These are phyloP conservation scores for Calonectria hongkongensis DNA, from an alignment of 2,329 filamentous ascomycete species.

Conservation along the genomic window DNA sequence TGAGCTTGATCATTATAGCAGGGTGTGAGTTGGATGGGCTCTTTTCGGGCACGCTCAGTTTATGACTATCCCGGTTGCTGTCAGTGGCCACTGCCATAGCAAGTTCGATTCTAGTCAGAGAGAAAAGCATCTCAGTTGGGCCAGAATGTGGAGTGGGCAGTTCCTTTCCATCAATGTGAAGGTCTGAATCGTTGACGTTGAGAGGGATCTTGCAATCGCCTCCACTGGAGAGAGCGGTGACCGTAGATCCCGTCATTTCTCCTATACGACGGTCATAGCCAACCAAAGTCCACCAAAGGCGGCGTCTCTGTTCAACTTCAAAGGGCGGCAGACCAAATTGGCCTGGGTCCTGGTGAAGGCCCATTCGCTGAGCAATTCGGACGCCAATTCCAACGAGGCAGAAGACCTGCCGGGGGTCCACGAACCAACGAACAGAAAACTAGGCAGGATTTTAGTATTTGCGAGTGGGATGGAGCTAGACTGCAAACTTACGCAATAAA, in stretches of 20 bases:
- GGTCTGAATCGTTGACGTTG: conserved; percentile 77
- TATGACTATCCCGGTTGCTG: conserved; percentile 62
- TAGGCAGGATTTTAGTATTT: conserved; percentile 42
- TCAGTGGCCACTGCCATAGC: conserved; percentile 72
- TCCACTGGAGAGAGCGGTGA: conserved; percentile 73
- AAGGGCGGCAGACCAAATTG: conserved; percentile 72
- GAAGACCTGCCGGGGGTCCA: conserved; percentile 72
- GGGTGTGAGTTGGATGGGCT: conserved; percentile 50
- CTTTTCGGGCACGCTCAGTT: conserved; percentile 55
- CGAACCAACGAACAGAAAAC: conserved; percentile 71
- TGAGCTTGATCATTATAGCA: conserved; percentile 65
- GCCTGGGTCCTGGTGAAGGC: conserved; percentile 78
- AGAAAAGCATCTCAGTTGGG: conserved; percentile 77
- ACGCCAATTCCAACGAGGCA: conserved; percentile 78
- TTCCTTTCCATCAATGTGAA: conserved; percentile 75
- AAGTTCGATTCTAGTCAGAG: conserved; percentile 74
- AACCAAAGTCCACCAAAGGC: conserved; percentile 84
- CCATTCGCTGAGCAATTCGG: conserved; percentile 80
- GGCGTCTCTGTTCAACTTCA: conserved; percentile 81
- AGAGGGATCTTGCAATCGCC: conserved; percentile 75
- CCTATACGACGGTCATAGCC: conserved; percentile 81
- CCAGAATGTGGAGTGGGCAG: conserved; percentile 68
- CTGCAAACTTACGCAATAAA: conserved; percentile 76
- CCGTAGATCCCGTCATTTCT: conserved; percentile 77
- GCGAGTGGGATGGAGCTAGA: background rate